Conservation (phyloP, 257 asterid species). For the Penstemon eatonii region DNA sequence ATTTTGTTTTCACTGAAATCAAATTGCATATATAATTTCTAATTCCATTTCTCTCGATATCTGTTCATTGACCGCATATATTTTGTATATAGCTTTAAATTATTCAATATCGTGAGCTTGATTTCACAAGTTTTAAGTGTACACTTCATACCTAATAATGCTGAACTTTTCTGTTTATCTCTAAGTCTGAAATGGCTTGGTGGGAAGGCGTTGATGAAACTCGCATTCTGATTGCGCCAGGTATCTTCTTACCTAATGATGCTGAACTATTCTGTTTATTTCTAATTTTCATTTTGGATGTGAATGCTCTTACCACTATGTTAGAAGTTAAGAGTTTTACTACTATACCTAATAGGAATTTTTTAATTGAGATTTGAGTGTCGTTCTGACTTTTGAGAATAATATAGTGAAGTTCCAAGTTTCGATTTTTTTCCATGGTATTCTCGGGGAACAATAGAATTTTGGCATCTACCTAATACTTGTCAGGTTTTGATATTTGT, state of each 20-base stretch:
- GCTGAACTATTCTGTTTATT: background rate
- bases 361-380: too few species aligned
- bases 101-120: too few species aligned
- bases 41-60: background rate
- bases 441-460: background rate
- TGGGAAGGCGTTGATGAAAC: constrained; percentile 66
- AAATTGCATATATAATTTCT: background rate
- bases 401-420: too few species aligned
- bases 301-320: background rate
- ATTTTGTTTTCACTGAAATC: background rate
- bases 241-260: constrained; percentile 29
- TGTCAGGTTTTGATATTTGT: background rate
- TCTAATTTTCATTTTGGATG: background rate
- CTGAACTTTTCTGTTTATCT: background rate
- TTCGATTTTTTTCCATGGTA: background rate
- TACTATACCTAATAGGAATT: too few species aligned
- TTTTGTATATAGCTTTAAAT: too few species aligned
- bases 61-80: too few species aligned
- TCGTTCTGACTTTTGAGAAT: too few species aligned
- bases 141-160: background rate
- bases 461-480: background rate
- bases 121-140: too few species aligned
- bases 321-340: too few species aligned
- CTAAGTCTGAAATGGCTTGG: constrained; percentile 55
- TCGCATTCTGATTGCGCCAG: constrained; percentile 76